A percentile compares a stretch with the other conserved stretches of the same genome.
phyloP scores from a whole-genome alignment of 257 asterid genomes.

The Lithospermum erythrorhizon region DNA sequence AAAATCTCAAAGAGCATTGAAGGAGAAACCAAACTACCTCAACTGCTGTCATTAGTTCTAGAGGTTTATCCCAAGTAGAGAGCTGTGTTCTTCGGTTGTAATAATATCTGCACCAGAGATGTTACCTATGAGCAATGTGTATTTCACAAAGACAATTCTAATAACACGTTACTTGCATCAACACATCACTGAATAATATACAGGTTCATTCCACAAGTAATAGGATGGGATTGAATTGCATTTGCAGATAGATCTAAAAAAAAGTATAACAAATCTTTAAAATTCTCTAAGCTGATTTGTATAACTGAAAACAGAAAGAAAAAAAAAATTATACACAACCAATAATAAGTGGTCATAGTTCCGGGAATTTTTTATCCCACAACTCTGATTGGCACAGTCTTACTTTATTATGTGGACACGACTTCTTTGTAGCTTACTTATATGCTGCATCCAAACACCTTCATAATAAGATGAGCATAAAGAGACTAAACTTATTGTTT shows the following conservation, averaged over 20 bases:
- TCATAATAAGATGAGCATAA: too few species aligned
- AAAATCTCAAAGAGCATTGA: background rate
- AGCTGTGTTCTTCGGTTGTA: slow-evolving; percentile 59
- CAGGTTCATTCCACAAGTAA: background rate
- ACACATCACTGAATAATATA: background rate
- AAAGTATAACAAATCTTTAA: background rate
- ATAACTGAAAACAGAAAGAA: too few species aligned
- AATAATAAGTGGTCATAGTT: too few species aligned
- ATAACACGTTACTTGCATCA: background rate
- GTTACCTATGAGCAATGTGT: slow-evolving; percentile 1
- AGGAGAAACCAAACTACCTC: slow-evolving; percentile 43
- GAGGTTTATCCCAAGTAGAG: slow-evolving; percentile 89
- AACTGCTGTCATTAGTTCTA: slow-evolving; percentile 62
- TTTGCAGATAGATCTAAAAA: background rate
- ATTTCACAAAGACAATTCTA: slow-evolving; percentile 4
- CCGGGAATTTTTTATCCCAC: too few species aligned
- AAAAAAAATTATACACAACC: too few species aligned
- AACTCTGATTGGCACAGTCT: too few species aligned
- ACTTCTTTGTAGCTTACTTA: too few species aligned
- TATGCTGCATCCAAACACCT: too few species aligned
- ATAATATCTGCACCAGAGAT: slow-evolving; percentile 44
- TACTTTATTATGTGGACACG: too few species aligned
- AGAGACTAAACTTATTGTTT: too few species aligned
- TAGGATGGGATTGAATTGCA: background rate
- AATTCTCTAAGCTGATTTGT: background rate